phyloP scores from a whole-genome alignment of 331 rosid genomes.

The Malus hybrid region DNA sequence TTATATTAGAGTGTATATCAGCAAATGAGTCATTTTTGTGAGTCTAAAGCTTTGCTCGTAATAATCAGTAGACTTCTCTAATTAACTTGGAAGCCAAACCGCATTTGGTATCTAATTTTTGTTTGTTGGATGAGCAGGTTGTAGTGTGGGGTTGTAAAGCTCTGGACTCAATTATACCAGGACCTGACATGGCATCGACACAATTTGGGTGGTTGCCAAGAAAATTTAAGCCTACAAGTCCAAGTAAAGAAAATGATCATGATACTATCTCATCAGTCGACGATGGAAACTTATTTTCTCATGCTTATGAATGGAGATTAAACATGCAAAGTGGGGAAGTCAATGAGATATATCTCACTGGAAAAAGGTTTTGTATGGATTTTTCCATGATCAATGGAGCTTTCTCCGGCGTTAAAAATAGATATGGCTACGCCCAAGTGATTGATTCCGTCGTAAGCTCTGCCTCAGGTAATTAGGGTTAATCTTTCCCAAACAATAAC shows the following conservation, averaged over 20 bases:
- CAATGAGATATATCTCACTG: conserved; percentile 34
- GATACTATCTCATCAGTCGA: not conserved
- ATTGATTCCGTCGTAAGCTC: conserved; percentile 34
- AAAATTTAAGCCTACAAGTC: not conserved
- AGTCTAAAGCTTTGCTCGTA: no score
- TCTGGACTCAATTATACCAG: conserved; percentile 47
- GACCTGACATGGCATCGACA: conserved; percentile 26
- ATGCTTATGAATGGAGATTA: conserved; percentile 63
- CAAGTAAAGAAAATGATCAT: not conserved
- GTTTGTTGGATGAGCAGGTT: conserved; percentile 33
- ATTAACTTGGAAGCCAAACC: not conserved
- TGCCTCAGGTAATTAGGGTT: conserved; percentile 22
- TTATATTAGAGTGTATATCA: no score
- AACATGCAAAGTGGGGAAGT: conserved; percentile 47
- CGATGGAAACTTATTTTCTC: conserved; percentile 12
- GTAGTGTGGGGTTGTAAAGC: conserved; percentile 72
- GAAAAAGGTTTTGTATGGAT: conserved; percentile 35
- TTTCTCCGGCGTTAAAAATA: conserved; percentile 39
- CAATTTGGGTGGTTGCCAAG: conserved; percentile 31
- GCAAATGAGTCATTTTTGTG: no score
- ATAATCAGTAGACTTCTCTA: no score
- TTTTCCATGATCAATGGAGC: conserved; percentile 49
- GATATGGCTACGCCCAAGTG: conserved; percentile 55
- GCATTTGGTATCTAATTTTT: not conserved
- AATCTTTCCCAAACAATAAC: not conserved